A percentile compares a stretch with the other conserved stretches of the same genome.
phyloP scores from a whole-genome alignment of 106 monocot species.

The Dioscorea zingiberensis region DNA sequence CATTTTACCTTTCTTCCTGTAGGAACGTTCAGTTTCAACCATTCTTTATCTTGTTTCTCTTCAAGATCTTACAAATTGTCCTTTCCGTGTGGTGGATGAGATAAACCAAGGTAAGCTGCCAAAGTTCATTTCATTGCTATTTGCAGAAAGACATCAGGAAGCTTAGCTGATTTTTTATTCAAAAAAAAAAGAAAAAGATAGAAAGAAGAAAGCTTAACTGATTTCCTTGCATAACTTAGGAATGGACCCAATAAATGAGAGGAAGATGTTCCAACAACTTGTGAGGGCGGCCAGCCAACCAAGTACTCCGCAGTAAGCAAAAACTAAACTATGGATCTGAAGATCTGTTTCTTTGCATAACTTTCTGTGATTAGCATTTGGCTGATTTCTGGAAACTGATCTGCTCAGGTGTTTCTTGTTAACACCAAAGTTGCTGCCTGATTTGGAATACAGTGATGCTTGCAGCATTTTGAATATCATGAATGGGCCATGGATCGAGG shows the following conservation, averaged over 20 bases:
- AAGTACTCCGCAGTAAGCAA: slow-evolving; percentile 86
- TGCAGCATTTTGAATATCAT: slow-evolving; percentile 96
- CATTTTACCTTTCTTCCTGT: neutral
- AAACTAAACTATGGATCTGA: too few species aligned
- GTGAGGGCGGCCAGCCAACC: slow-evolving; percentile 89
- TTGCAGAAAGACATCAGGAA: neutral
- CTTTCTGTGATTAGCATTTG: neutral
- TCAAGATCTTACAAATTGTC: slow-evolving; percentile 98
- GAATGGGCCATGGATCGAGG: slow-evolving; percentile 98
- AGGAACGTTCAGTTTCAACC: slow-evolving; percentile 97
- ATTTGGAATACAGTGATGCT: slow-evolving; percentile 90
- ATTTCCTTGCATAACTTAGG: slow-evolving; percentile 26
- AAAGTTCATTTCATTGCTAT: neutral
- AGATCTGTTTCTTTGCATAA: neutral
- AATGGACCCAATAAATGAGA: slow-evolving; percentile 97
- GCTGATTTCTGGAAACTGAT: neutral
- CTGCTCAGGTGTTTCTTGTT: slow-evolving; percentile 78
- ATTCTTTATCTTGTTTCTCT: slow-evolving; percentile 97
- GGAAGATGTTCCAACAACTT: slow-evolving; percentile 99
- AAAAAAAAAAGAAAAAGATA: too few species aligned
- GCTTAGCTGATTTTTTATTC: too few species aligned
- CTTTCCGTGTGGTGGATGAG: slow-evolving; percentile 98
- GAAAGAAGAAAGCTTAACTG: too few species aligned
- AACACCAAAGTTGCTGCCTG: slow-evolving; percentile 91
- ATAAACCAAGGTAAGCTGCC: slow-evolving; percentile 79